Conservation (phyloP, 805 yeast species). For the Lipomyces anomalus region DNA sequence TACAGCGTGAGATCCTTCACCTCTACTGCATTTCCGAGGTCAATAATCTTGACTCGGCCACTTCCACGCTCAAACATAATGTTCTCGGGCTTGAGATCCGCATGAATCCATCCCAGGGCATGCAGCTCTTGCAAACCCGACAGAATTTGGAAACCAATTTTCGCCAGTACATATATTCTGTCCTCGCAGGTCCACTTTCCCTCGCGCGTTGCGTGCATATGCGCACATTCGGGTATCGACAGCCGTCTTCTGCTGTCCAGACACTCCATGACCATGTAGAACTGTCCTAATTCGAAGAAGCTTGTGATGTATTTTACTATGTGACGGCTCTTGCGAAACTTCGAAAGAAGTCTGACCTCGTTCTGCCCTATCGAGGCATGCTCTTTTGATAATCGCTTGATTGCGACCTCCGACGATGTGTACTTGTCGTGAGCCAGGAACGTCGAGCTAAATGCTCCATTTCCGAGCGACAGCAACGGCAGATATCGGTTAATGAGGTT, state of each 20-base stretch:
- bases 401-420: slow-evolving; percentile 12
- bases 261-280: slow-evolving; percentile 15
- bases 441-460: slow-evolving; percentile 19
- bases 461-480: slow-evolving; percentile 8
- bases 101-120: slow-evolving; percentile 23
- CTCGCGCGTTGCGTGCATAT: not conserved
- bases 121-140: slow-evolving; percentile 23
- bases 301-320: too few relatives aligned
- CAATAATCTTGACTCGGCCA: slow-evolving; percentile 23
- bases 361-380: slow-evolving; percentile 8
- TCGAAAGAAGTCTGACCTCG: slow-evolving; percentile 8
- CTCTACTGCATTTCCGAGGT: slow-evolving; percentile 24
- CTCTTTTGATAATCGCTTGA: slow-evolving; percentile 7
- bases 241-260: slow-evolving; percentile 10
- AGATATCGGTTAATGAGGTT: slow-evolving; percentile 5
- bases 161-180: slow-evolving; percentile 20
- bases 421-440: slow-evolving; percentile 11
- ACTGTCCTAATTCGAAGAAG: slow-evolving; percentile 2
- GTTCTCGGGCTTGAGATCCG: slow-evolving; percentile 28
- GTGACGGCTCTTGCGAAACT: too few relatives aligned
- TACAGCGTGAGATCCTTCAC: slow-evolving; percentile 12
- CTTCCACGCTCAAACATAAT: slow-evolving; percentile 9
- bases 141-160: slow-evolving; percentile 24
- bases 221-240: slow-evolving; percentile 16
- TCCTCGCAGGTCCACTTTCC: slow-evolving; percentile 9